Percentiles rank a stretch among this genome's conserved stretches.
Evolutionary conservation across 257 asterid species (phyloP).

Genomic region (Scutellaria galericulata): DNA sequence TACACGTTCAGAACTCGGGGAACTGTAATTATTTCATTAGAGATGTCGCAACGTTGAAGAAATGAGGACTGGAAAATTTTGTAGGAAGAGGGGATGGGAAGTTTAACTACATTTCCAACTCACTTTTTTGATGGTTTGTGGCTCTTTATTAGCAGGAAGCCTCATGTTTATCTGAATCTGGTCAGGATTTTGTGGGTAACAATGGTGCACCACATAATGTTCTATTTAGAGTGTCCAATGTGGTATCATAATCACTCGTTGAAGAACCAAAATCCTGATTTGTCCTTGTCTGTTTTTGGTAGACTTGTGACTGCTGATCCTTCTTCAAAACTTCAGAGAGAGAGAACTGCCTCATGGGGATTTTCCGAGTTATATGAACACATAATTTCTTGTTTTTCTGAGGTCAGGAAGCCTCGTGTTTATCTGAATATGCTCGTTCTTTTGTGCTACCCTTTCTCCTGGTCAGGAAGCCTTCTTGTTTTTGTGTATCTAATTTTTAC

Average conservation of each 20-base stretch:
- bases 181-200: too few species aligned
- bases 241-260: not conserved
- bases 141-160: not conserved
- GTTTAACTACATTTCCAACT: not conserved
- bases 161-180: not conserved
- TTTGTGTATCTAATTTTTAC: not conserved
- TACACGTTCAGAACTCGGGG: too few species aligned
- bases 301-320: too few species aligned
- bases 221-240: not conserved
- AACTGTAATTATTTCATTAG: not conserved
- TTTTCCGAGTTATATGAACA: slow-evolving; percentile 6
- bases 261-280: not conserved
- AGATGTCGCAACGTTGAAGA: not conserved
- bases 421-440: not conserved
- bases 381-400: not conserved
- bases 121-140: not conserved
- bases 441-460: not conserved
- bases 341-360: not conserved
- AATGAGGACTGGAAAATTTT: not conserved
- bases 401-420: too few species aligned
- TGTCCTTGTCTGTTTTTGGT: not conserved
- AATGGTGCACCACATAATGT: not conserved
- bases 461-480: too few species aligned
- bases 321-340: not conserved
- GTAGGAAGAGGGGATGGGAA: not conserved